Base-by-base conservation (phyloP, 202 grass and related monocot species). In the Hordeum pubiflorum region DNA sequence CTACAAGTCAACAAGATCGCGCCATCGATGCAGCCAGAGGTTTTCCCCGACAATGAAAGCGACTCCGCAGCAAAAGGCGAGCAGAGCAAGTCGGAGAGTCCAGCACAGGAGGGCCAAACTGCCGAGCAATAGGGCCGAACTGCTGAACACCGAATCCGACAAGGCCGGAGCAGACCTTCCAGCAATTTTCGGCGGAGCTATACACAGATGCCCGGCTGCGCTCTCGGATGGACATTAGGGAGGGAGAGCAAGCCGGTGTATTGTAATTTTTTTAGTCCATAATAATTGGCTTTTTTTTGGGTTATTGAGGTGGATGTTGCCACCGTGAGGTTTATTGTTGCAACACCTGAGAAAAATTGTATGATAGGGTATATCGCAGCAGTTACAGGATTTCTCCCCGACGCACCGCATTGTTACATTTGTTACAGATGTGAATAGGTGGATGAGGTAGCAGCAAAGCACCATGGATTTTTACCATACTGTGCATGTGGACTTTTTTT, bases 1-100 rank as follows among this genome's bases (percentile, higher is more conserved):
- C 81, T 88, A 80, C 89, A 91, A 81, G 91, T 93, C 69, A 89
- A 89, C 84, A 96, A 90, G 54, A 85, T 99, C 79, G 60, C 46
- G 0, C 97, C 85, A 22, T 88, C 80, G 15, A 79, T 99, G 76
- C 90, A 88, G 69, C 61, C 74, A 63, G 89, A 99, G 90, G 73
- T 91, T 60, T 93, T 96, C 64, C 88, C 88, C 27, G 78, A 76
- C 63, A 84, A 91, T 12, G 86, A 93, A 55, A 70, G 68, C 14
- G 78, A 88, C 14, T 21, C 9, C 1, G n/a, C 52, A 56, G 43
- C 58, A 38, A 55, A 69, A 82, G 55, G 29, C 68, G 57, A 85
- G 76, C 55, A 72, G 79, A 88, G 65, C 57, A 79, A 80, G 68
- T 63, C 24, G 22, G 83, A 69, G 74, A 74, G 23, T 62, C 41